Evolutionary conservation across 176 grass and related monocot species (phyloP).

Genomic region (Puya raimondii): DNA sequence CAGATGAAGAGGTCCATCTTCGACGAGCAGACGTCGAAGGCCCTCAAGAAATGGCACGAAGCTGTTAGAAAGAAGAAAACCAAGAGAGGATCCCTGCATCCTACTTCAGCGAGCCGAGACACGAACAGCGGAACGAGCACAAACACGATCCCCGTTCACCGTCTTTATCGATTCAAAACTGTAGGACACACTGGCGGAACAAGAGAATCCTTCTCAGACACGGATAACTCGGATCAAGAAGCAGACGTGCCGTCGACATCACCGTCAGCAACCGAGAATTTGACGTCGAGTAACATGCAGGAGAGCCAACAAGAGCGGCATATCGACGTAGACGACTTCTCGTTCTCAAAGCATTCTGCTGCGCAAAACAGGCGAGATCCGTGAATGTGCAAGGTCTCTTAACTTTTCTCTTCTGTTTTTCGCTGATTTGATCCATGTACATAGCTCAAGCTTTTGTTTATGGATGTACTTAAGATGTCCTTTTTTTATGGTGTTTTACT

Average conservation of each 20-base stretch:
- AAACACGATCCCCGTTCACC: constrained; percentile 14
- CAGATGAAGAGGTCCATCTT: constrained; percentile 86
- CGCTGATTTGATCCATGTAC: not conserved
- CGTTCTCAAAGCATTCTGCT: constrained; percentile 28
- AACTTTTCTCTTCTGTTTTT: constrained; percentile 6
- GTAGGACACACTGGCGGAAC: constrained; percentile 28
- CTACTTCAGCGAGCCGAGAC: constrained; percentile 11
- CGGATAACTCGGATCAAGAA: constrained; percentile 28
- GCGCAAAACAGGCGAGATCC: constrained; percentile 4
- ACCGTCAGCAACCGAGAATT: constrained; percentile 36
- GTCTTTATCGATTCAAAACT: constrained; percentile 47
- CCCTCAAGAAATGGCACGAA: constrained; percentile 70
- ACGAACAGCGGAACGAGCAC: constrained; percentile 25
- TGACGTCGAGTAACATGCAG: constrained; percentile 7
- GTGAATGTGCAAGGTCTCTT: constrained; percentile 6
- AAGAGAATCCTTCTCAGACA: constrained; percentile 37
- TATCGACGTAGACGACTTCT: constrained; percentile 36
- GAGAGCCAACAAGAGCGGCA: constrained; percentile 6
- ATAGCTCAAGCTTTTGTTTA: not conserved
- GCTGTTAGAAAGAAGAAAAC: constrained; percentile 45
- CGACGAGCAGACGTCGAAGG: constrained; percentile 57
- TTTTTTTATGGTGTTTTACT: not conserved
- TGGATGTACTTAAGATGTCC: not conserved
- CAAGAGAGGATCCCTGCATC: constrained; percentile 17
- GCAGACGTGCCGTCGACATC: constrained; percentile 22